Evolutionary conservation across 2,329 filamentous ascomycete genomes (phyloP).

Genomic region (Podosphaera xanthii): DNA sequence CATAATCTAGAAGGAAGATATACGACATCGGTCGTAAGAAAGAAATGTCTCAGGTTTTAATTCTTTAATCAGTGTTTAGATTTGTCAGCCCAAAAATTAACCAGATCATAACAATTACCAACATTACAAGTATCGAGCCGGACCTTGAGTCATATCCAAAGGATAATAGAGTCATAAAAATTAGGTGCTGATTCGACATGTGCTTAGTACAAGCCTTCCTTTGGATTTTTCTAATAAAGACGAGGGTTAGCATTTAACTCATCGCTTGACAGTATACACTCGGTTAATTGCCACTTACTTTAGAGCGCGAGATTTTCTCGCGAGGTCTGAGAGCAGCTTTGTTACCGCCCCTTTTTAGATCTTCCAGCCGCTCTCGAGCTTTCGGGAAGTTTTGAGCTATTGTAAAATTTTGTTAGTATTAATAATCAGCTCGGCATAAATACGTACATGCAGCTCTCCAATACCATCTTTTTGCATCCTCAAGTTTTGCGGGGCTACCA

Average conservation of each 20-base stretch:
- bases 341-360: slow-evolving; percentile 61
- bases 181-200: neutral
- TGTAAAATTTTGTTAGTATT: neutral
- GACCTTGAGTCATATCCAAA: neutral
- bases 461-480: slow-evolving; percentile 97
- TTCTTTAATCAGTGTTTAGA: neutral
- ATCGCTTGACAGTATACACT: slow-evolving; percentile 17
- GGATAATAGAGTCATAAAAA: neutral
- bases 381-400: slow-evolving; percentile 85
- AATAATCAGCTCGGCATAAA: neutral
- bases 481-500: slow-evolving; percentile 61
- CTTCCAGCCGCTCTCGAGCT: slow-evolving; percentile 76
- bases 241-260: neutral
- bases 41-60: neutral
- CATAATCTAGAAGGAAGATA: neutral
- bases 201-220: neutral
- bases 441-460: slow-evolving; percentile 80
- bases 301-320: slow-evolving; percentile 60
- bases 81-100: neutral
- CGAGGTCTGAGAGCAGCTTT: slow-evolving; percentile 46
- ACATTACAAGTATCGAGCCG: neutral
- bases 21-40: no score
- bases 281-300: slow-evolving; percentile 56
- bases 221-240: neutral
- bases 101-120: neutral